Conservation (phyloP, 805 yeast genomes). For the Spathaspora passalidarum region DNA sequence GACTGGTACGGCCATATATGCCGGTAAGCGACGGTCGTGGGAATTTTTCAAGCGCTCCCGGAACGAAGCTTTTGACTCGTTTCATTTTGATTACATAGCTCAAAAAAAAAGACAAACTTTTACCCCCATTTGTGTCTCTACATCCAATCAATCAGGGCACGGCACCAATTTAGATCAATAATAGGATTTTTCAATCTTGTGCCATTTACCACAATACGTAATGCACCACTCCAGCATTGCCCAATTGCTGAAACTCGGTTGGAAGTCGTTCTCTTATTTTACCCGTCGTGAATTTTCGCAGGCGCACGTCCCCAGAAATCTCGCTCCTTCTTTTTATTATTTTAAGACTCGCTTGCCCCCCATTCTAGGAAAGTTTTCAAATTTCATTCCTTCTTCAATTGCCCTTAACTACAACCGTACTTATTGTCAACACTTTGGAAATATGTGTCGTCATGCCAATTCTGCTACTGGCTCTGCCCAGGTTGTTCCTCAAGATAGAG, state of each 20-base stretch:
- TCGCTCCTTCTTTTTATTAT: not conserved
- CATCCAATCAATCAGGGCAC: no score
- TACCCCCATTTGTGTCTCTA: no score
- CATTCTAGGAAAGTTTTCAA: not conserved
- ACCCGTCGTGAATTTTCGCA: conserved; percentile 1
- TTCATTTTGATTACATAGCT: not conserved
- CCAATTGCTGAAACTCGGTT: not conserved
- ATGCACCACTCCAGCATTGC: not conserved
- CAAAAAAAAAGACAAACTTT: no score
- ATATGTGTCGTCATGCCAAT: conserved; percentile 13
- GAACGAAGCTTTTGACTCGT: not conserved
- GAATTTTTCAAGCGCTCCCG: not conserved
- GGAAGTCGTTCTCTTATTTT: not conserved
- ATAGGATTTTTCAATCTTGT: not conserved
- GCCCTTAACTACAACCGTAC: not conserved
- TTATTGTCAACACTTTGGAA: conserved; percentile 4
- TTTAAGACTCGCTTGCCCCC: conserved; percentile 1
- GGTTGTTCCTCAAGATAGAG: conserved; percentile 25
- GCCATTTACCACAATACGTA: not conserved
- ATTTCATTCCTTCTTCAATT: not conserved
- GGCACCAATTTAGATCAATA: not conserved
- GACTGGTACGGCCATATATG: not conserved
- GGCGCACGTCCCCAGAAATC: conserved; percentile 1
- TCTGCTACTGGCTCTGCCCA: conserved; percentile 11
- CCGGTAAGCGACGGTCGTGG: not conserved